Conservation (phyloP, 495 filamentous ascomycete genomes). For the Penicillium soppii region DNA sequence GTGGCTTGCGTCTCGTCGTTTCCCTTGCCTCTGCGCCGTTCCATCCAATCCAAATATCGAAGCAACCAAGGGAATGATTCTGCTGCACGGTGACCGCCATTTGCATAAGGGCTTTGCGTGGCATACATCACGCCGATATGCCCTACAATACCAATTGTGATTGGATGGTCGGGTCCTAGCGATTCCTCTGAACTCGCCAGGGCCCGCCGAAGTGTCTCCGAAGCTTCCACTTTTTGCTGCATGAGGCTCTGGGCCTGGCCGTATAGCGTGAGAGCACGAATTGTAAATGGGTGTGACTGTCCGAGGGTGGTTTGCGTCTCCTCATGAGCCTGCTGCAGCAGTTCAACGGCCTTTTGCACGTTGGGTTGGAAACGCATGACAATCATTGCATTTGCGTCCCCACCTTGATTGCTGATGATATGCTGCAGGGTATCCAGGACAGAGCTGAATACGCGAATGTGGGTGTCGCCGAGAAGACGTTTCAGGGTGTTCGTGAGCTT, state of each 20-base stretch:
- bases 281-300: conserved; percentile 22
- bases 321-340: conserved; percentile 16
- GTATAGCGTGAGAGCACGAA: conserved; percentile 28
- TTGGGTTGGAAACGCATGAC: conserved; percentile 17
- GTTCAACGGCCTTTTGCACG: conserved; percentile 15
- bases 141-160: conserved; percentile 31
- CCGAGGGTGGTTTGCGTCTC: conserved; percentile 25
- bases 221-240: conserved; percentile 20
- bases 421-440: conserved; percentile 29
- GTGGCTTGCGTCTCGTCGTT: conserved; percentile 27
- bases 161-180: conserved; percentile 28
- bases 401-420: conserved; percentile 20
- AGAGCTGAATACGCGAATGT: conserved; percentile 26
- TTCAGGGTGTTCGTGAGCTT: conserved; percentile 24
- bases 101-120: conserved; percentile 10
- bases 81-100: conserved; percentile 5
- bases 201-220: conserved; percentile 35
- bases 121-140: conserved; percentile 36
- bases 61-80: conserved; percentile 32
- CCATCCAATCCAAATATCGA: conserved; percentile 33
- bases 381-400: conserved; percentile 2
- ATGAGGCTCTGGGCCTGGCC: conserved; percentile 23
- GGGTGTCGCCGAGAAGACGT: conserved; percentile 30
- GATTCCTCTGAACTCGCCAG: conserved; percentile 34
- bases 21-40: conserved; percentile 20